Conservation (phyloP, 441 rosid species). For the Daphne laureola region DNA sequence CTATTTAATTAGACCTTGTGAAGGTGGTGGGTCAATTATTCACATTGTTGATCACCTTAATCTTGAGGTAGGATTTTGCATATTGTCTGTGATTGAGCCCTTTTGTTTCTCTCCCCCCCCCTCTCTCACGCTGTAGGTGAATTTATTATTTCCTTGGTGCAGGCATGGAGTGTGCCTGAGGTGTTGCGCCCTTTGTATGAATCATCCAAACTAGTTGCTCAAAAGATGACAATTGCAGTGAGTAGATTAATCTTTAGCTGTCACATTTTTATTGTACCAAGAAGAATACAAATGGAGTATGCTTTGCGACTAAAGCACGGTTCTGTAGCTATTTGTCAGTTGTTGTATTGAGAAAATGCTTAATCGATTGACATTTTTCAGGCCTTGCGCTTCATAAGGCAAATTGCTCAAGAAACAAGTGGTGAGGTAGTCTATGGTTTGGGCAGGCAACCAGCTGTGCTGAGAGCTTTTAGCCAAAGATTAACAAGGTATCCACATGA, state of each 20-base stretch:
- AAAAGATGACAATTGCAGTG: conserved; percentile 86
- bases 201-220: conserved; percentile 90
- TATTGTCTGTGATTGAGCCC: too few species aligned
- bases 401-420: conserved; percentile 93
- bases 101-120: background rate
- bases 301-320: background rate
- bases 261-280: too few species aligned
- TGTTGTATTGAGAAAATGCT: conserved; percentile 1
- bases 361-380: conserved; percentile 25
- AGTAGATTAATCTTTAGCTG: conserved; percentile 20
- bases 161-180: conserved; percentile 99
- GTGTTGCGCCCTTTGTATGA: conserved; percentile 91
- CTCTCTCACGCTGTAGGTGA: background rate
- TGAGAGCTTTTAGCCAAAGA: conserved; percentile 90
- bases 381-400: conserved; percentile 81
- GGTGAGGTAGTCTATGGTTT: conserved; percentile 86
- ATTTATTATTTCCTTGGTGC: conserved; percentile 9
- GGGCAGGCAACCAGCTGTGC: conserved; percentile 95
- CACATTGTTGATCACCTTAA: conserved; percentile 95
- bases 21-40: conserved; percentile 97
- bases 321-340: too few species aligned
- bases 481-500: conserved; percentile 59
- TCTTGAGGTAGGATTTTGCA: conserved; percentile 55
- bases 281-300: background rate
- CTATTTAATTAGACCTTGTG: conserved; percentile 90